Evolutionary conservation across 1,284 basidiomycete species (phyloP).

Genomic region (Ganoderma leucocontextum): DNA sequence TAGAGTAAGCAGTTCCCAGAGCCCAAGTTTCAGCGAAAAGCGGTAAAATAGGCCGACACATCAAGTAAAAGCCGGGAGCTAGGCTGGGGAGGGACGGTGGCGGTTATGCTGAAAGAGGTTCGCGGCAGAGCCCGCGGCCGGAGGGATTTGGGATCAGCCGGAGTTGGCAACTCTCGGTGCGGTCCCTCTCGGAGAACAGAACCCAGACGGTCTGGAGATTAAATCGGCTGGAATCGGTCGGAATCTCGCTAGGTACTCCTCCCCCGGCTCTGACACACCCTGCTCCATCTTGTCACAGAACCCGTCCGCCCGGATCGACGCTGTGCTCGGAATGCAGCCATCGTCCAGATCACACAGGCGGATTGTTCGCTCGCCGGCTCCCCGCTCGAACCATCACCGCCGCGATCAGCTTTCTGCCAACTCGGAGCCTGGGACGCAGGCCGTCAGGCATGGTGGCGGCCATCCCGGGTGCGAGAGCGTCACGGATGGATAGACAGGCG

Average conservation of each 20-base stretch:
- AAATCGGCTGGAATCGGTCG: slow-evolving; percentile 26
- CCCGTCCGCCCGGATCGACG: slow-evolving; percentile 30
- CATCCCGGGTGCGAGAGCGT: slow-evolving; percentile 10
- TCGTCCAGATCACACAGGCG: slow-evolving; percentile 18
- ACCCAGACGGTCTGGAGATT: slow-evolving; percentile 7
- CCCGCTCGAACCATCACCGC: slow-evolving; percentile 17
- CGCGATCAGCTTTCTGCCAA: slow-evolving; percentile 15
- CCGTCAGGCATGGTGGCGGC: slow-evolving; percentile 13
- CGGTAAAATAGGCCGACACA: slow-evolving; percentile 35
- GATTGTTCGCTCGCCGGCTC: slow-evolving; percentile 26
- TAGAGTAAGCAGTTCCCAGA: slow-evolving; percentile 34
- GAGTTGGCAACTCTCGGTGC: slow-evolving; percentile 2
- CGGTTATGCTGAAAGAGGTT: slow-evolving; percentile 32
- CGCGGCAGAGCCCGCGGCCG: slow-evolving; percentile 20
- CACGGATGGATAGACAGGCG: slow-evolving; percentile 12
- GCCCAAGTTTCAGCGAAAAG: slow-evolving; percentile 30
- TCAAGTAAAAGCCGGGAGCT: slow-evolving; percentile 32
- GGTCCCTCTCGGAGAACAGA: slow-evolving; percentile 4
- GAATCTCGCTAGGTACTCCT: slow-evolving; percentile 15
- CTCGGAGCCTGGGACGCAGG: slow-evolving; percentile 20
- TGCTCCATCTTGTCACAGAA: slow-evolving; percentile 31
- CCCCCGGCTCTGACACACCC: slow-evolving; percentile 21
- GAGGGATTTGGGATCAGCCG: not conserved
- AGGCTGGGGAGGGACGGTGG: slow-evolving; percentile 33
- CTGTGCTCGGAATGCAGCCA: slow-evolving; percentile 26